These are phyloP conservation scores for Microbotryomycetes sp. DNA, from an alignment of 1,284 basidiomycete genomes.

Conservation along the genomic window DNA sequence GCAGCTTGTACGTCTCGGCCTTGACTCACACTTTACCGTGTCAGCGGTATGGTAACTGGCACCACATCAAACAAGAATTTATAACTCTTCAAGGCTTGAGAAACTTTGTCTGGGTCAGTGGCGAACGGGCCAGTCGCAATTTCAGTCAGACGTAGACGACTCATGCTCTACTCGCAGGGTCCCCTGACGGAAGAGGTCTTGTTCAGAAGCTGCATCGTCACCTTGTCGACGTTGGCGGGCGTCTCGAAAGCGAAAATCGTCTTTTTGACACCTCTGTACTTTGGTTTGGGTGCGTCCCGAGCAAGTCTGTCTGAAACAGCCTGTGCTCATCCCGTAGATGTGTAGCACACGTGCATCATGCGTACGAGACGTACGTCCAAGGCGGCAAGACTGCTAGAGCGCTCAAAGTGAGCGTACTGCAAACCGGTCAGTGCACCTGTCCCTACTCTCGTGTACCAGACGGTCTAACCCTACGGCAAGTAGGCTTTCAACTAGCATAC, in stretches of 20 bases:
- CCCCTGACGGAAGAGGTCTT: conserved; percentile 89
- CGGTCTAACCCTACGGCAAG: no score
- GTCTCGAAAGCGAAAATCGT: conserved; percentile 55
- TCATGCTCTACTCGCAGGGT: conserved; percentile 60
- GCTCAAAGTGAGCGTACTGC: conserved; percentile 53
- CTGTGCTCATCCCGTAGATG: not conserved
- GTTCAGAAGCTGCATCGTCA: conserved; percentile 76
- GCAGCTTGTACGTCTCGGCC: conserved; percentile 64
- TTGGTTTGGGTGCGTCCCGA: conserved; percentile 65
- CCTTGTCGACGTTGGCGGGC: conserved; percentile 63
- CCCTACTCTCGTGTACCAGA: not conserved
- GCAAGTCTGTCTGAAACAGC: not conserved
- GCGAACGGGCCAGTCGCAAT: not conserved
- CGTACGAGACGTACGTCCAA: conserved; percentile 68
- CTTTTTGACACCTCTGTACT: conserved; percentile 73
- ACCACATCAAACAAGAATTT: conserved; percentile 43
- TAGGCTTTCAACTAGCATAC: conserved; percentile 79
- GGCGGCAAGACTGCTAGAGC: conserved; percentile 59
- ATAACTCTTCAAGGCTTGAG: conserved; percentile 56
- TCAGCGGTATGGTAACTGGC: conserved; percentile 52
- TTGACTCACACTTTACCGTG: conserved; percentile 56
- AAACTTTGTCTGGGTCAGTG: conserved; percentile 67
- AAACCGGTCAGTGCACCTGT: conserved; percentile 50
- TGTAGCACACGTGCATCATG: conserved; percentile 84
- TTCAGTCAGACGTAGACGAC: not conserved